Base-by-base conservation (phyloP, 2,329 filamentous ascomycete genomes). In the Fulvia fulva region DNA sequence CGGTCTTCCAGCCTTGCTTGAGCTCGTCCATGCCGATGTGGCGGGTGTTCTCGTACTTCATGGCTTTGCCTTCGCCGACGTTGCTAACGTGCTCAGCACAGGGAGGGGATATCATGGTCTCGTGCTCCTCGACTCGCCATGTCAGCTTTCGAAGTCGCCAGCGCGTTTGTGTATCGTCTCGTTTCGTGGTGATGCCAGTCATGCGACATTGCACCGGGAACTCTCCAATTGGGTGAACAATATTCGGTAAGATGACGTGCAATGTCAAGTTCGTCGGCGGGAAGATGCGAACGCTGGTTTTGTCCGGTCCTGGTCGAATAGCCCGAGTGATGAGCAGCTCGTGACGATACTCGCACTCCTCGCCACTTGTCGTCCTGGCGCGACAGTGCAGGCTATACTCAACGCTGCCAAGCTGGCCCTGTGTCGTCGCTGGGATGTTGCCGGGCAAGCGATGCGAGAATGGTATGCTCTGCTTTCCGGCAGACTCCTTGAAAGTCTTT, bases 241-340 rank as follows among this genome's bases (percentile, higher is more conserved):
- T 85, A 37, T 90, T 85, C 49, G 88, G 88, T 63, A 96, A 87
- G 68, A 90, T 87, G 62, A 94, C 88, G 69, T 87, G 87, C 58
- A 91, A 89, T 65, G 90, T 92, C 69, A 99, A 87, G 76, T 96
- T 94, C 65, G 94, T 99, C 0, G 94, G 93, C 50, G 93, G 94
- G 76, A 99, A 99, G 70, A 97, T 89, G 70, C 93, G 90, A 62
- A 96, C 87, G 16, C 90, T 95, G 75, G 92, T 87, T 76, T 95
- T 93, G 61, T 95, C 91, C 54, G 83, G 81, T 51, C 91, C 89
- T 2, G 90, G 85, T 54, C 88, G 81, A 25, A 97, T 84, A 32
- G 91, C 89, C 61, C 93, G 89, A 77, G 87, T 87, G 65, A 97
- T 83, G 56, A 86, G 80, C 46, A 97, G 79, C 9, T 83, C 82